These are phyloP conservation scores for Tricholoma bakamatsutake DNA, from an alignment of 768 basidiomycete species.

Conservation along the genomic window DNA sequence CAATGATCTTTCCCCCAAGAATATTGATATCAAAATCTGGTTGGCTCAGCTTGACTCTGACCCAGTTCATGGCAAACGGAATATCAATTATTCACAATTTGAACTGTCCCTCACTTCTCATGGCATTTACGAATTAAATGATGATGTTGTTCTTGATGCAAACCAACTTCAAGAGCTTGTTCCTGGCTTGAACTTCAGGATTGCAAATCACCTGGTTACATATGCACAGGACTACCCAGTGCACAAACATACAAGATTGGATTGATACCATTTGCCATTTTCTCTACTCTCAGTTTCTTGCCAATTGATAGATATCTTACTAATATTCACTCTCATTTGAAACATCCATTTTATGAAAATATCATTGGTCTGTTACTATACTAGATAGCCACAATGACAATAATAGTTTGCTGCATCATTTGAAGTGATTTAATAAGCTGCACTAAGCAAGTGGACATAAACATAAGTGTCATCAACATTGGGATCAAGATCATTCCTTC, in stretches of 20 bases:
- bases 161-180: neutral
- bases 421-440: conserved; percentile 15
- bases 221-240: too few relatives aligned
- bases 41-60: neutral
- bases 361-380: neutral
- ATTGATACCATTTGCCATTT: neutral
- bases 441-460: conserved; percentile 15
- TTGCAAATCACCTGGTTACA: neutral
- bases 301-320: too few relatives aligned
- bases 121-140: neutral
- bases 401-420: too few relatives aligned
- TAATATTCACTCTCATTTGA: neutral
- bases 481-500: conserved; percentile 6
- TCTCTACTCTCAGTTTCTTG: too few relatives aligned
- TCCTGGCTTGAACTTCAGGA: neutral
- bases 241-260: neutral
- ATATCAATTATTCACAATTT: neutral
- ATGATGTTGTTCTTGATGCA: neutral
- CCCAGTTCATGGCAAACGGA: neutral
- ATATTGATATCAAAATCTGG: neutral
- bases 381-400: conserved; percentile 16
- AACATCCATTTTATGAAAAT: neutral
- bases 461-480: conserved; percentile 12
- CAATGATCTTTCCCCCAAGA: neutral
- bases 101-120: neutral